Conservation (phyloP, 2,329 filamentous ascomycete genomes). For the Fusarium sp. region DNA sequence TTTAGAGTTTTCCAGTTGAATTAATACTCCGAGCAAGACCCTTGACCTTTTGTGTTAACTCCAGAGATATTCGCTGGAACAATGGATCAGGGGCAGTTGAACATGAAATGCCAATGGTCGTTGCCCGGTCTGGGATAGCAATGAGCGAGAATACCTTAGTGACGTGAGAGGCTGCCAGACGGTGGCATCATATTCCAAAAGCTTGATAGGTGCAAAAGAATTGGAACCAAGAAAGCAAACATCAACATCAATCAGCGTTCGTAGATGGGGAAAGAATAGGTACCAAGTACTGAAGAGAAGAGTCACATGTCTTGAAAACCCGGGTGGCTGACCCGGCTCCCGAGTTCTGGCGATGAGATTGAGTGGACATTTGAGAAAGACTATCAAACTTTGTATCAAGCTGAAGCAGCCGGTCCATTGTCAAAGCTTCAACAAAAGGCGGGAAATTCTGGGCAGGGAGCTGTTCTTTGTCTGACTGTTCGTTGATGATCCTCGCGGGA, state of each 20-base stretch:
- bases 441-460: conserved; percentile 22
- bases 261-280: conserved; percentile 6
- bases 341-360: conserved; percentile 23
- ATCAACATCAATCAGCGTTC: conserved; percentile 6
- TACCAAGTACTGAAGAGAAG: conserved; percentile 13
- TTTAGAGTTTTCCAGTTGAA: conserved; percentile 16
- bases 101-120: conserved; percentile 25
- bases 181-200: conserved; percentile 21
- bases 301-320: conserved; percentile 34
- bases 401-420: conserved; percentile 32
- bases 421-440: conserved; percentile 31
- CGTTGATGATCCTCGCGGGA: conserved; percentile 25
- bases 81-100: conserved; percentile 17
- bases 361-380: conserved; percentile 29
- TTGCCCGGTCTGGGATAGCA: conserved; percentile 9
- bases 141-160: conserved; percentile 25
- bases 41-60: conserved; percentile 12
- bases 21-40: conserved; percentile 18
- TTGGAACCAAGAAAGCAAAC: conserved; percentile 27
- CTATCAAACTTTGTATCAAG: conserved; percentile 37
- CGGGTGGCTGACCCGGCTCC: conserved; percentile 42
- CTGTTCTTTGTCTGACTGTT: conserved; percentile 23
- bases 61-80: conserved; percentile 1
- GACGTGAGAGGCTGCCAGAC: conserved; percentile 35
- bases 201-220: conserved; percentile 20